Conservation (phyloP, 768 basidiomycete species). For the Calvatia gigantea region DNA sequence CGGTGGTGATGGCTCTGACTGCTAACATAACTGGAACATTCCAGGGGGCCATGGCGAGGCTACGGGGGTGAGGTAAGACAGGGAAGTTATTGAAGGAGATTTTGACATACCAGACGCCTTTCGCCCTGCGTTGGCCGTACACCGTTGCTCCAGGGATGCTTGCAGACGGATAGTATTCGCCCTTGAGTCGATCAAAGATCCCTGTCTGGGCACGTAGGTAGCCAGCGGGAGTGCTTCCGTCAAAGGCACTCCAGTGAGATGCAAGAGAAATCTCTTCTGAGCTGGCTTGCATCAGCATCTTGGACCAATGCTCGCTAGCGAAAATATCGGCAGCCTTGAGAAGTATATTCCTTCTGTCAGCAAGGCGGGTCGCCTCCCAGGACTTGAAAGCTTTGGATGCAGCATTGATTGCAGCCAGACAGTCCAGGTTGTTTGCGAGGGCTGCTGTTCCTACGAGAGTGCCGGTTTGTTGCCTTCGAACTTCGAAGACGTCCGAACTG, state of each 20-base stretch:
- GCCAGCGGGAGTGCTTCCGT: constrained; percentile 20
- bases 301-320: constrained; percentile 36
- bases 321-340: constrained; percentile 46
- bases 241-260: constrained; percentile 23
- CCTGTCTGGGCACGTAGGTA: constrained; percentile 30
- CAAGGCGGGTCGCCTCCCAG: constrained; percentile 39
- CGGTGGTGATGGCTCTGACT: constrained; percentile 40
- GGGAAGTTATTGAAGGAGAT: neutral
- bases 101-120: constrained; percentile 47
- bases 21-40: constrained; percentile 47
- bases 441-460: constrained; percentile 41
- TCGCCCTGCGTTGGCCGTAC: constrained; percentile 41
- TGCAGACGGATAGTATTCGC: constrained; percentile 39
- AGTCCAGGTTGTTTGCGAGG: constrained; percentile 43
- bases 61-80: constrained; percentile 16
- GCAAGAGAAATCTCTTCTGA: constrained; percentile 38
- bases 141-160: constrained; percentile 40
- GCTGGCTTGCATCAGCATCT: constrained; percentile 27
- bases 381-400: constrained; percentile 42
- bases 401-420: constrained; percentile 40
- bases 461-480: constrained; percentile 39
- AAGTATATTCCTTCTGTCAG: constrained; percentile 39
- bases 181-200: constrained; percentile 34
- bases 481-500: constrained; percentile 37
- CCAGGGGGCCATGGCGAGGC: constrained; percentile 54